These are phyloP conservation scores for Ogataea glucozyma DNA, from an alignment of 805 yeast species.

Conservation along the genomic window DNA sequence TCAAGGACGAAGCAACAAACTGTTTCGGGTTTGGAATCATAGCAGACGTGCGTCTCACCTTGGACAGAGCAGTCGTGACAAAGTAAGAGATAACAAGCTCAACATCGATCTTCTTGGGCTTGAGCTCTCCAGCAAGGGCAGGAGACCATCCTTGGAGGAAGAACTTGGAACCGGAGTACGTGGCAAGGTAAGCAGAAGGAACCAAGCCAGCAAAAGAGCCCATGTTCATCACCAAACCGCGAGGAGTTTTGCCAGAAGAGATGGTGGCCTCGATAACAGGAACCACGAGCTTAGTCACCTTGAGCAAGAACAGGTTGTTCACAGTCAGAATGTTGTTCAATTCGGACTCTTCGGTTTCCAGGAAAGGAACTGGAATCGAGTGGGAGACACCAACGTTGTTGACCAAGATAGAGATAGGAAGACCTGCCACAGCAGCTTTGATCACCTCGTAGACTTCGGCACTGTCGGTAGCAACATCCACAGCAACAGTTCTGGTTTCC, in stretches of 20 bases:
- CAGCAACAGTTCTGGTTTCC: slow-evolving; percentile 64
- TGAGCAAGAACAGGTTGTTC: slow-evolving; percentile 81
- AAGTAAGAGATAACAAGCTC: slow-evolving; percentile 83
- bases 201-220: slow-evolving; percentile 95
- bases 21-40: slow-evolving; percentile 78
- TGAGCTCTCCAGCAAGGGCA: slow-evolving; percentile 84
- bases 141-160: slow-evolving; percentile 92
- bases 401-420: slow-evolving; percentile 73
- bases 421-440: slow-evolving; percentile 43
- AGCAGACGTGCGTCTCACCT: slow-evolving; percentile 73
- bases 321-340: slow-evolving; percentile 78
- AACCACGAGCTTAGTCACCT: slow-evolving; percentile 75
- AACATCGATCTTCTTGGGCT: slow-evolving; percentile 71
- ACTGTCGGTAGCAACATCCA: slow-evolving; percentile 73
- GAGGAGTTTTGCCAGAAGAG: slow-evolving; percentile 40
- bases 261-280: slow-evolving; percentile 67
- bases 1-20: slow-evolving; percentile 75
- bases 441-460: slow-evolving; percentile 57
- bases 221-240: slow-evolving; percentile 87
- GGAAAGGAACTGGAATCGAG: slow-evolving; percentile 90
- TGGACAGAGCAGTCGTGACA: slow-evolving; percentile 95
- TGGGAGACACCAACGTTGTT: slow-evolving; percentile 97
- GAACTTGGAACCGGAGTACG: slow-evolving; percentile 95
- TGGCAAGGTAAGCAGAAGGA: slow-evolving; percentile 90
- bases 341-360: slow-evolving; percentile 75